Evolutionary conservation across 805 yeast species (phyloP), one percentile per base, ranked within the genome.

Genomic region (Metschnikowia noctiluminum): DNA sequence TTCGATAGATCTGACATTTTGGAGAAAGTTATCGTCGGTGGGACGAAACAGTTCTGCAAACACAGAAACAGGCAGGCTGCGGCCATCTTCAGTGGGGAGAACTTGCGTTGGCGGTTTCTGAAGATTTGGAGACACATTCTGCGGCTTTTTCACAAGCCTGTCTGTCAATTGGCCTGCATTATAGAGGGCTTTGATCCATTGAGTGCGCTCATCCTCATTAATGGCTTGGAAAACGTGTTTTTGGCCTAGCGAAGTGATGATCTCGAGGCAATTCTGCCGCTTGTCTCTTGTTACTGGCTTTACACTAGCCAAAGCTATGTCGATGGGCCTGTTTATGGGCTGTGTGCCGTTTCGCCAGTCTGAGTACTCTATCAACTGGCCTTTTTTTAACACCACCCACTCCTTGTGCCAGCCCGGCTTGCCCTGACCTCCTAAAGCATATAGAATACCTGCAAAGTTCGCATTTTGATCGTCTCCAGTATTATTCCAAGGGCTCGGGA

Each of bases 391-490:
- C 0, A 83, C 87, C 0, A 89, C 87, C 91, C 96, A 87, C 62
- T 85, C 90, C 59, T 88, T 89, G 63, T 89, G 95, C 97, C 96
- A 90, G 3, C 86, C 85, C 21, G 72, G 78, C 50, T 78, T 79
- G 0, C 82, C 81, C 49, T 79, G 81, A 0, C 85, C 85, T 0
- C 84, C 83, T 35, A 78, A 67, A 1, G 80, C 73, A 58, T 78
- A 81, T n/a, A 82, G 61, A 11, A 81, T 73, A 0, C 86, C 87
- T 7, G 70, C 60, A 46, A 66, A 63, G 38, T 67, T 70, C 6
- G 69, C 59, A 35, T 61, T 61, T 38, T 62, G 65, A 40, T 63
- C 68, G 26, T 61, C 54, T n/a, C 44, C 51, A 12, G 32, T n/a
- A 6, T 12, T 30, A 15, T 30, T 42, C 46, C 46, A 37, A 6